Base-by-base conservation (phyloP, 345 rosid genomes). In the Ceriops decandra region DNA sequence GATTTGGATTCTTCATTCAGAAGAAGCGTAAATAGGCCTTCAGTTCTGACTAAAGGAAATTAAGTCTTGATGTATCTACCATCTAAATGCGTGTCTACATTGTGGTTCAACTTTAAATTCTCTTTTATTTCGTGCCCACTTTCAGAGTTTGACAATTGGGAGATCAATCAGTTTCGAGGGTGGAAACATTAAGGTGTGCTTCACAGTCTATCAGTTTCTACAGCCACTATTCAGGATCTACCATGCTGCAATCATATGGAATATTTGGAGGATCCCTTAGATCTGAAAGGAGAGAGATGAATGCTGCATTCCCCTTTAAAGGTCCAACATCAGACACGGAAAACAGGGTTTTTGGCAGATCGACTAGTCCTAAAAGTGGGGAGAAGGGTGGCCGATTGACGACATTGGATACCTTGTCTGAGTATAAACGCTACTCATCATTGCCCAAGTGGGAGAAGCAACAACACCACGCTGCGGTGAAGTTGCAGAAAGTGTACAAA, bases 401-500 rank as follows among this genome's bases (percentile, higher is more conserved):
- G 38, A 76, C 47, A 68, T 60, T 67, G 59, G 61, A 67, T 52
- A 74, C 68, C 52, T 58, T 49, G 20, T 38, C 73, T 1, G 66
- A 72, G 72, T 52, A 52, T 31, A 68, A 68, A n/a, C 20, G 26
- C 10, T 66, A 36, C 11, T 36, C 52, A 15, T 19, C 63, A 2
- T 33, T 36, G 46, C 62, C 80, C 0, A 53, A 58, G 33, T 53
- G 31, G 1, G 85, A 70, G 15, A 72, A 64, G 30, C 72, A 21
- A 30, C 74, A 73, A 74, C 54, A 80, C 74, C 81, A 84, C 62
- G 98, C 97, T 42, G 97, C 96, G 19, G 57, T 85, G 20, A 87
- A 73, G 87, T 77, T 93, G 82, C 97, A 93, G 83, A 93, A 89
- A 70, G 97, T 93, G 35, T 93, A 93, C 68, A 89, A 86, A 74